Conservation (phyloP, 2,329 filamentous ascomycete species). For the Penicillium sp. region DNA sequence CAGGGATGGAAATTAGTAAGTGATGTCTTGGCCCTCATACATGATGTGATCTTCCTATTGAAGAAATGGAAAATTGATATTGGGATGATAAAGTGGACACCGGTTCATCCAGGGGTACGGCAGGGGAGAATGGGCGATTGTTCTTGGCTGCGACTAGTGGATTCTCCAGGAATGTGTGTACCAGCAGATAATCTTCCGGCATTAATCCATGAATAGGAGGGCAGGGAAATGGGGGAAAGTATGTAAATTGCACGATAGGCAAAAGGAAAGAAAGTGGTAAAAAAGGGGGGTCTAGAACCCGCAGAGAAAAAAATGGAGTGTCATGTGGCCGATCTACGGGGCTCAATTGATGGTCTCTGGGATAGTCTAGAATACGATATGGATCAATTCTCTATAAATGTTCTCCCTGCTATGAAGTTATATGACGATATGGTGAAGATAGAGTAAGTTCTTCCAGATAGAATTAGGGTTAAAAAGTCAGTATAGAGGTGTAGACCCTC, state of each 20-base stretch:
- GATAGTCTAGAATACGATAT: too few species aligned
- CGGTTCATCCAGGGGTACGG: constrained; percentile 5
- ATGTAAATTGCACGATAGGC: background rate
- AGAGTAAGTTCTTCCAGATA: background rate
- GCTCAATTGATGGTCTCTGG: background rate
- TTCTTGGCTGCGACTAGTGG: constrained; percentile 25
- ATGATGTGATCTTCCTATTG: background rate
- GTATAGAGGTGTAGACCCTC: background rate
- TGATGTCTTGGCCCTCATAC: background rate
- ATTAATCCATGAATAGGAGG: constrained; percentile 26
- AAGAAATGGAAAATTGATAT: background rate
- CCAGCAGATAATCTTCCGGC: constrained; percentile 16
- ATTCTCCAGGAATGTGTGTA: constrained; percentile 8
- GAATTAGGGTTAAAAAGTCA: background rate
- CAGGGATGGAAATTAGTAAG: background rate
- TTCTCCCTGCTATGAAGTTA: background rate
- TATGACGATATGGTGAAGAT: background rate
- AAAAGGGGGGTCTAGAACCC: constrained; percentile 24
- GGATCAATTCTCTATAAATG: too few species aligned
- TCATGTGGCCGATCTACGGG: constrained; percentile 30
- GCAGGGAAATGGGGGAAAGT: background rate
- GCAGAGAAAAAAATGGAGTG: constrained; percentile 15
- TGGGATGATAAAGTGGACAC: constrained; percentile 5
- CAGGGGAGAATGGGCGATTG: constrained; percentile 10
- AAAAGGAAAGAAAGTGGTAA: background rate